Conservation (phyloP, 768 basidiomycete species). For the Boletus reticuloceps region DNA sequence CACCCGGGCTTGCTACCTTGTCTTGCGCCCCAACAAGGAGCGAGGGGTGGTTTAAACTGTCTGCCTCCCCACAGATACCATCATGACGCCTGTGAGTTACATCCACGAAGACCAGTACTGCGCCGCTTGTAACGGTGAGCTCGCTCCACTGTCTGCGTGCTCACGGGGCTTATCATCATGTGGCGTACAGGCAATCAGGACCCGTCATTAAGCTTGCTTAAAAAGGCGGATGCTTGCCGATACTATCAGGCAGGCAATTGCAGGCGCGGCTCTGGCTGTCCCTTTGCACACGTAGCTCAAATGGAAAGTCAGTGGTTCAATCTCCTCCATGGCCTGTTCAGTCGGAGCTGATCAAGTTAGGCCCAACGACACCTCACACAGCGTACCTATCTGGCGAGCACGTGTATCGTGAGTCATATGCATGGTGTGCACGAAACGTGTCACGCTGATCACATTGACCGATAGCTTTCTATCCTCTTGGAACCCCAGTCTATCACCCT, state of each 20-base stretch:
- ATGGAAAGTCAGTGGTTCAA: constrained; percentile 15
- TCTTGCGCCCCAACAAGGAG: constrained; percentile 35
- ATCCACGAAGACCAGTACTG: constrained; percentile 15
- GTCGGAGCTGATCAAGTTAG: constrained; percentile 14
- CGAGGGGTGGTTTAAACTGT: constrained; percentile 14
- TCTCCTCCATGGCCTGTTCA: background rate
- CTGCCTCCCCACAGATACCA: background rate
- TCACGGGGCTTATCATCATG: constrained; percentile 6
- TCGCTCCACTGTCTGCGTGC: background rate
- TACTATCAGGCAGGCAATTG: constrained; percentile 27
- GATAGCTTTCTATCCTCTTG: constrained; percentile 17
- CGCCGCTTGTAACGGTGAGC: constrained; percentile 17
- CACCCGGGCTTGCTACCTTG: constrained; percentile 31
- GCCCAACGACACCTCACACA: constrained; percentile 5
- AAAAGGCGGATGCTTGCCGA: constrained; percentile 20
- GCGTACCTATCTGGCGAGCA: constrained; percentile 11
- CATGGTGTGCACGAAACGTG: background rate
- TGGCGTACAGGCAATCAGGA: constrained; percentile 11
- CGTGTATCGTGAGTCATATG: constrained; percentile 17
- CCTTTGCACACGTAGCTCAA: constrained; percentile 22
- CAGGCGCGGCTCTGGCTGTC: constrained; percentile 26
- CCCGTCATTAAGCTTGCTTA: background rate
- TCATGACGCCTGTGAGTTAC: constrained; percentile 5
- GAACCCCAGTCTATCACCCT: constrained; percentile 19
- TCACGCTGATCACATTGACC: constrained; percentile 1